phyloP scores from a whole-genome alignment of 345 rosid species.

The Rhodamnia argentea region DNA sequence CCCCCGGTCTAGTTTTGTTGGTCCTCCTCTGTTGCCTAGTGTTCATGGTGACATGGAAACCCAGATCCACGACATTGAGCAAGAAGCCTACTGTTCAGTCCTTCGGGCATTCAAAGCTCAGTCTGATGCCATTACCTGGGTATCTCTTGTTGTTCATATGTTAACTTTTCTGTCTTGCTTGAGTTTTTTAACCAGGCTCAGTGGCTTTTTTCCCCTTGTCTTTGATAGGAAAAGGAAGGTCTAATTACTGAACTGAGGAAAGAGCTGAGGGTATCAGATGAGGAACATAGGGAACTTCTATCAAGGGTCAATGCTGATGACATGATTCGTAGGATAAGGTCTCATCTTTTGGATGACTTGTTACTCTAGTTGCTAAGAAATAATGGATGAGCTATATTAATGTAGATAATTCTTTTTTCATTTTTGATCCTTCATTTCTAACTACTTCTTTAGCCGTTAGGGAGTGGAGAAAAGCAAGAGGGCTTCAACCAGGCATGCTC shows the following conservation, averaged over 20 bases:
- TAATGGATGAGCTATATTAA: not conserved
- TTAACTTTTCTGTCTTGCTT: not conserved
- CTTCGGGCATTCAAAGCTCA: constrained; percentile 98
- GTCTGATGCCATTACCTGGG: constrained; percentile 98
- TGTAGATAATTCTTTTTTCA: not conserved
- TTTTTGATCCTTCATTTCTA: not conserved
- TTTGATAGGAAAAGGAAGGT: constrained; percentile 80
- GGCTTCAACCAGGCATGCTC: constrained; percentile 56
- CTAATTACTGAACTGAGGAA: constrained; percentile 92
- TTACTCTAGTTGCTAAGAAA: not conserved
- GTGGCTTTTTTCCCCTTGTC: not conserved
- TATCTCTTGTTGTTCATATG: constrained; percentile 14
- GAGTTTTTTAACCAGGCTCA: not conserved
- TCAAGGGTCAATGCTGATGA: constrained; percentile 91
- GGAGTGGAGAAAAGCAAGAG: constrained; percentile 88
- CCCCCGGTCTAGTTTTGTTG: constrained; percentile 62
- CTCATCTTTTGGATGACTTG: not conserved
- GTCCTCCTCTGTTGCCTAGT: constrained; percentile 52
- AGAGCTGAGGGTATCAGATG: constrained; percentile 95
- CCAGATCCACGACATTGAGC: constrained; percentile 87
- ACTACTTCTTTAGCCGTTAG: constrained; percentile 26
- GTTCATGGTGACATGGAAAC: constrained; percentile 88
- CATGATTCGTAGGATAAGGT: constrained; percentile 88
- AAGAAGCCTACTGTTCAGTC: constrained; percentile 86
- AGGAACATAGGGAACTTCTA: constrained; percentile 86